phyloP scores from a whole-genome alignment of 345 rosid species.

The Brassica nigra region DNA sequence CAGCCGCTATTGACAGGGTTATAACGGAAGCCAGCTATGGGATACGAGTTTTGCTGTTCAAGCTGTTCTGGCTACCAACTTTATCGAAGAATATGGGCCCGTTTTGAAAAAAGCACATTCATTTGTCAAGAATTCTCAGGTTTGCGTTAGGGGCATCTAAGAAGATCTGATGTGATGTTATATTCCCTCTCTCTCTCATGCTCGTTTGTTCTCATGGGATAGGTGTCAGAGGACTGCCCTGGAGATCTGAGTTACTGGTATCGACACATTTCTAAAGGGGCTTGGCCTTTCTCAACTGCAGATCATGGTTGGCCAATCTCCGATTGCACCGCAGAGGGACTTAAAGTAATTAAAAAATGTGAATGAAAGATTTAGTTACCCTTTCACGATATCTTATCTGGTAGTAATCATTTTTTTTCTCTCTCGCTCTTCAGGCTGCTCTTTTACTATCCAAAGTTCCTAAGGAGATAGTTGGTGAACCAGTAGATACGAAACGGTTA shows the following conservation, averaged over 20 bases:
- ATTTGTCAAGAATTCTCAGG: constrained; percentile 79
- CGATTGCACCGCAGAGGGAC: constrained; percentile 92
- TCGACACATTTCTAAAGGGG: constrained; percentile 98
- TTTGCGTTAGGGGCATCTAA: constrained; percentile 17
- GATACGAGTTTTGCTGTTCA: constrained; percentile 85
- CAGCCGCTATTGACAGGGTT: constrained; percentile 67
- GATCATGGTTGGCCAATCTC: constrained; percentile 99
- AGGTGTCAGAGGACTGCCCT: constrained; percentile 85
- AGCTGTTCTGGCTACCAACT: constrained; percentile 76
- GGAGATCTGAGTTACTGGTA: constrained; percentile 83
- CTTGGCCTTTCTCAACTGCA: constrained; percentile 96
- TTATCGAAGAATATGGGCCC: constrained; percentile 68
- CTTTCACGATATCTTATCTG: constrained; percentile 14
- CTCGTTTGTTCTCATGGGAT: constrained; percentile 30
- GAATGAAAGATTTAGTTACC: neutral
- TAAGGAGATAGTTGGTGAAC: constrained; percentile 75
- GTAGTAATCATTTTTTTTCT: constrained; percentile 17
- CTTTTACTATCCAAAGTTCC: constrained; percentile 73
- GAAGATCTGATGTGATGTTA: constrained; percentile 18
- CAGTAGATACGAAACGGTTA: constrained; percentile 56
- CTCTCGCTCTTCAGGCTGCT: constrained; percentile 56
- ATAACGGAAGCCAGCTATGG: constrained; percentile 98
- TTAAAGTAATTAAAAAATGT: constrained; percentile 57
- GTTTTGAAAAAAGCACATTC: constrained; percentile 69
- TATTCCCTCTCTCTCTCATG: neutral